Conservation (phyloP, 1,284 basidiomycete species). For the Leccinum griseonigrum region DNA sequence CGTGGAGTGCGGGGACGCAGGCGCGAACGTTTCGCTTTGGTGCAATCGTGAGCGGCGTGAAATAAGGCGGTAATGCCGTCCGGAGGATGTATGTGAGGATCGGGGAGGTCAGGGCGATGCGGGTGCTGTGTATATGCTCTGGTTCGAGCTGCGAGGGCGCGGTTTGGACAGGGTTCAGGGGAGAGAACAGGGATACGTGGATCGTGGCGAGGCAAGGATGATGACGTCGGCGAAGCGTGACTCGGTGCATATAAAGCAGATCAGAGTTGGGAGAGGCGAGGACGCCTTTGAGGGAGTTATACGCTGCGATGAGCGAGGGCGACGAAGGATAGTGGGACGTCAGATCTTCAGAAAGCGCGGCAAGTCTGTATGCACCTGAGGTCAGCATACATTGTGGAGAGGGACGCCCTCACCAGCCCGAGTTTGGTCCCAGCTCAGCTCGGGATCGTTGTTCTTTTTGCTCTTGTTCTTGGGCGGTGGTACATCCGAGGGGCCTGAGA, state of each 20-base stretch:
- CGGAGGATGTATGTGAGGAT: conserved; percentile 24
- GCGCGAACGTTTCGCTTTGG: conserved; percentile 13
- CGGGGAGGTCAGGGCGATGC: conserved; percentile 24
- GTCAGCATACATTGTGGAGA: conserved; percentile 1
- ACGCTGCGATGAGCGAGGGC: conserved; percentile 24
- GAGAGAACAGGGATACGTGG: conserved; percentile 24
- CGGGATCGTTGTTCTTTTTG: conserved; percentile 24
- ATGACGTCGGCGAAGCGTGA: conserved; percentile 20
- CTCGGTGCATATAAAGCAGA: neutral
- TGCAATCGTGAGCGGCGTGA: conserved; percentile 5
- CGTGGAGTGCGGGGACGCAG: neutral
- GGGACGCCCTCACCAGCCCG: conserved; percentile 12
- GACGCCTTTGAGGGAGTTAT: conserved; percentile 21
- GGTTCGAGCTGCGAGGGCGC: neutral
- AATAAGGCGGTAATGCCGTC: conserved; percentile 21
- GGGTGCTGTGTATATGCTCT: conserved; percentile 16
- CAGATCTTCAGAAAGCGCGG: conserved; percentile 12
- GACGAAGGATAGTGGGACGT: conserved; percentile 21
- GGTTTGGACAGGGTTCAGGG: neutral
- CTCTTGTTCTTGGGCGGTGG: conserved; percentile 28
- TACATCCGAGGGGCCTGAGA: conserved; percentile 11
- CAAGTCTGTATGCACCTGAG: conserved; percentile 17
- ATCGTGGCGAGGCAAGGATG: conserved; percentile 20
- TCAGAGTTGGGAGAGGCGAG: conserved; percentile 15
- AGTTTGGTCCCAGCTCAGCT: conserved; percentile 24